Evolutionary conservation across 2,329 filamentous ascomycete species (phyloP).

Genomic region (Apiospora hydei): DNA sequence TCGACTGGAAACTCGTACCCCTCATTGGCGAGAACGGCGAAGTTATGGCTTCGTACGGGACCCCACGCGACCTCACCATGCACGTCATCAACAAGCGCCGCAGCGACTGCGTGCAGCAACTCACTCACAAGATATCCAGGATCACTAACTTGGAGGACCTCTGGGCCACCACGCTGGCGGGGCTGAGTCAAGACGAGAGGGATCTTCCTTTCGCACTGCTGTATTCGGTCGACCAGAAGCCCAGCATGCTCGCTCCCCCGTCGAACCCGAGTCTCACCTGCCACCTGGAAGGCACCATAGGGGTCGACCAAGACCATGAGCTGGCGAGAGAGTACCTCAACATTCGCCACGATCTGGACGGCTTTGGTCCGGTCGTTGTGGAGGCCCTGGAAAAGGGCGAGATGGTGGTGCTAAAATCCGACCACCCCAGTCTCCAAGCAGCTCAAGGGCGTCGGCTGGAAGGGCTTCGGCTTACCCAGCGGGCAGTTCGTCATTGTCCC

Average conservation of each 20-base stretch:
- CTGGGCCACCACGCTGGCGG: slow-evolving; percentile 38
- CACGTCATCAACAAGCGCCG: slow-evolving; percentile 46
- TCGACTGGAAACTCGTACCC: slow-evolving; percentile 52
- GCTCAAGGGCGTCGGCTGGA: slow-evolving; percentile 31
- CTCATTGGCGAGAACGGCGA: slow-evolving; percentile 48
- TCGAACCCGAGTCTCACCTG: slow-evolving; percentile 32
- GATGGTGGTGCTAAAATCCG: slow-evolving; percentile 31
- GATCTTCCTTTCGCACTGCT: slow-evolving; percentile 43
- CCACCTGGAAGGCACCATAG: slow-evolving; percentile 34
- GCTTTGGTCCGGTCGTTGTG: slow-evolving; percentile 36
- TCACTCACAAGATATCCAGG: slow-evolving; percentile 43
- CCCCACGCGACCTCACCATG: slow-evolving; percentile 38
- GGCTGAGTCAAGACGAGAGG: slow-evolving; percentile 35
- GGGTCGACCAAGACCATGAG: slow-evolving; percentile 29
- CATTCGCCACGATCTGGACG: slow-evolving; percentile 30
- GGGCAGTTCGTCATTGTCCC: slow-evolving; percentile 35
- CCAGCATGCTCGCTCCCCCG: slow-evolving; percentile 29
- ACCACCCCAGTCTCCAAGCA: slow-evolving; percentile 29
- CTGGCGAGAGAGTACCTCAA: slow-evolving; percentile 33
- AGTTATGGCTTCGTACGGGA: slow-evolving; percentile 37
- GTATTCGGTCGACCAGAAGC: slow-evolving; percentile 40
- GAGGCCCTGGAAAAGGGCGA: slow-evolving; percentile 30
- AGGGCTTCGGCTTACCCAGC: slow-evolving; percentile 30
- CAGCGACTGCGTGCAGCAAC: slow-evolving; percentile 46
- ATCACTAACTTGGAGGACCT: slow-evolving; percentile 43